Conservation (phyloP, 257 asterid genomes). For the Jasminum sambac region DNA sequence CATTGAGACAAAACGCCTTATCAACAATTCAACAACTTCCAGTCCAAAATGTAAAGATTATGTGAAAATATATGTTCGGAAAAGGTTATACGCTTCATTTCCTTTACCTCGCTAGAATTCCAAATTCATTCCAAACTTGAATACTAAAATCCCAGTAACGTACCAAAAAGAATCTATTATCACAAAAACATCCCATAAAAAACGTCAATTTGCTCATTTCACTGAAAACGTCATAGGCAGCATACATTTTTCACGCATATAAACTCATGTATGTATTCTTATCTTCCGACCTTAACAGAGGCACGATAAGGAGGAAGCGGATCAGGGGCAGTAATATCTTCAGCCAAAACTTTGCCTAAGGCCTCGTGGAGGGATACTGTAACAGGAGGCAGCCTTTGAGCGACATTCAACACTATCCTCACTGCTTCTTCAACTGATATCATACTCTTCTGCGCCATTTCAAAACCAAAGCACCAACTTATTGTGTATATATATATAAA, state of each 20-base stretch:
- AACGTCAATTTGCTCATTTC: neutral
- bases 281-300: constrained; percentile 64
- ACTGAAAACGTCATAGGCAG: neutral
- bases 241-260: neutral
- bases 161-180: constrained; percentile 6
- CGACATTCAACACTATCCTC: constrained; percentile 54
- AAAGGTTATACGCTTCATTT: neutral
- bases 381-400: constrained; percentile 61
- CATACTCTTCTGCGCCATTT: constrained; percentile 40
- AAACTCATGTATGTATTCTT: neutral
- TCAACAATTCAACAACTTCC: neutral
- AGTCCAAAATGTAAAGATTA: neutral
- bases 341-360: constrained; percentile 73
- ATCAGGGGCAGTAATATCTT: constrained; percentile 76
- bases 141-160: constrained; percentile 8
- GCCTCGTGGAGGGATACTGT: constrained; percentile 60
- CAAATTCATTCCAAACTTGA: neutral
- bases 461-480: neutral
- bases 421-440: constrained; percentile 69
- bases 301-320: constrained; percentile 99
- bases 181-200: neutral
- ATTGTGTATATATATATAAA: neutral
- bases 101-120: neutral
- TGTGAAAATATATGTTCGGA: neutral
- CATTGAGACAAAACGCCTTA: neutral